A percentile compares a stretch with the other conserved stretches of the same genome.
phyloP scores from a whole-genome alignment of 805 yeast species.

The Teunomyces cretensis region DNA sequence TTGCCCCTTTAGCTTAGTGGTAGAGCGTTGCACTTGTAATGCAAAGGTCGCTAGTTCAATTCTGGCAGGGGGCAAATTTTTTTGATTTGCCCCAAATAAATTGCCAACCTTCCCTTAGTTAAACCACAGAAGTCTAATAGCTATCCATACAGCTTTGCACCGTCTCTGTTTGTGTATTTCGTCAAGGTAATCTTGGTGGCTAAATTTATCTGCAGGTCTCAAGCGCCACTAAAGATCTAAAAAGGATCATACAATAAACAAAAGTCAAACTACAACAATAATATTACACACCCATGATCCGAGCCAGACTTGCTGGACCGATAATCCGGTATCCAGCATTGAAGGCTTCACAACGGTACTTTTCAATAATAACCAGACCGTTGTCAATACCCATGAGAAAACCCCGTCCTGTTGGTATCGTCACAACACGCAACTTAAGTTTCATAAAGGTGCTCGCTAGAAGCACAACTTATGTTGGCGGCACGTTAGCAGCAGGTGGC shows the following conservation, averaged over 20 bases:
- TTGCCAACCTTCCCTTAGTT: no score
- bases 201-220: not conserved
- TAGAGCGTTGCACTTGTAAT: slow-evolving; percentile 99
- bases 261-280: not conserved
- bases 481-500: slow-evolving; percentile 92
- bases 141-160: not conserved
- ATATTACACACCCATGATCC: not conserved
- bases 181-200: not conserved
- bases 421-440: slow-evolving; percentile 29
- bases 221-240: slow-evolving; percentile 1
- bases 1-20: slow-evolving; percentile 98
- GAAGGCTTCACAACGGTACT: not conserved
- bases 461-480: slow-evolving; percentile 73
- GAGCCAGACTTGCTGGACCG: slow-evolving; percentile 1
- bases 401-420: not conserved
- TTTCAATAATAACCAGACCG: not conserved
- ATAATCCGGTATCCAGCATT: slow-evolving; percentile 1
- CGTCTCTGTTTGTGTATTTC: no score
- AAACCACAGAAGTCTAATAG: no score
- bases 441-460: slow-evolving; percentile 51
- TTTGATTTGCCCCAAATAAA: not conserved
- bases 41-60: slow-evolving; percentile 52
- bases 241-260: slow-evolving; percentile 1
- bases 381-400: not conserved
- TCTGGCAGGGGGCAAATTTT: slow-evolving; percentile 34